Base-by-base conservation (phyloP, 176 grass and related monocot genomes). In the Elaeis guineensis region DNA sequence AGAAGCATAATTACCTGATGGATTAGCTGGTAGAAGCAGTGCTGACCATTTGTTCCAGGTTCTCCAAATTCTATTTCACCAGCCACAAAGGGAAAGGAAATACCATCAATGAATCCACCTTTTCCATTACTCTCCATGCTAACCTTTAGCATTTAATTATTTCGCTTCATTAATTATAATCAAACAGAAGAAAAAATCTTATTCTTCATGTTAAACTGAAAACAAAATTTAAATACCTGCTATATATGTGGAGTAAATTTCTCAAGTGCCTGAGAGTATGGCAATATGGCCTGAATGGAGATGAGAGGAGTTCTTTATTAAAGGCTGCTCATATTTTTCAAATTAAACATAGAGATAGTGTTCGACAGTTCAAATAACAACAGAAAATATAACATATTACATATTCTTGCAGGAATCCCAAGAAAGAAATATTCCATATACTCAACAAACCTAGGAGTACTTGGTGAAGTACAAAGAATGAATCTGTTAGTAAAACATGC, bases 101-200 rank as follows among this genome's bases (percentile, higher is more conserved):
- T 64, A 16, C 93, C 93, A 76, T 92, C 84, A 71, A 98, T 92
- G 49, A 84, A 86, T n/a, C n/a, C n/a, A n/a, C n/a, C n/a, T n/a
- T n/a, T n/a, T n/a, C n/a, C n/a, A n/a, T n/a, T n/a, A n/a, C 93
- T 92, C 80, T 98, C 93, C 93, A 98, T 98, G 76, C 93, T 98
- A 78, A 97, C 58, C 92, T 97, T 73, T 78, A 80, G 25, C n/a
- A 63, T 48, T 63, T 62, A 53, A 62, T 22, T 44, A 24, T 18
- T 44, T 25, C 26, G 1, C 49, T 19, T 50, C 9, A 62, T 55
- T 29, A 23, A 22, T 39, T 35, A 30, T 35, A 35, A 35, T 35
- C 32, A 35, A 35, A 35, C 32, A 35, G 32, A 7, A 35, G 32
- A 9, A 25, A 25, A 5, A 35, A 1, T 11, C 7, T 35, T 35